Base-by-base conservation (phyloP, 1,139 yeast species). In the Wickerhamiella infanticola region DNA sequence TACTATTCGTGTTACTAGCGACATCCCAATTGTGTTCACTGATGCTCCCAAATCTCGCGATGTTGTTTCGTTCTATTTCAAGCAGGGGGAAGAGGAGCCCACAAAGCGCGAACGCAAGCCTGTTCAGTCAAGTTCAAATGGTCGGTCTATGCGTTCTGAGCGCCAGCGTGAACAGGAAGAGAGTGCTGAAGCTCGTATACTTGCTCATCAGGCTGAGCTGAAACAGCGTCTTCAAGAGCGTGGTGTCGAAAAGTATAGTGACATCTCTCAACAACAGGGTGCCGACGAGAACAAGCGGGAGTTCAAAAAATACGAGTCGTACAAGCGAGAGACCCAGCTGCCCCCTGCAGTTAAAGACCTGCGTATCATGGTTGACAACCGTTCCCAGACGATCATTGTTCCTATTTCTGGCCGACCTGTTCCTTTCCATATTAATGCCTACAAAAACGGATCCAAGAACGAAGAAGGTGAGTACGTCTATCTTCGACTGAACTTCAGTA, bases 361-460 rank as follows among this genome's bases (percentile, higher is more conserved):
- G 61, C 79, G 80, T 60, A 78, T 90, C 51, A 90, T 82, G 58
- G 88, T 90, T 47, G 98, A 90, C 62, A 72, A 77, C 61, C 85
- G 84, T 58, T 75, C 82, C 50, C 95, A 86, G 64, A 84, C 97
- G 1, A 82, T 90, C 47, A 75, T 90, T 50, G 68, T 90, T 50
- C 98, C 98, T 44, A 82, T 90, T 50, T 77, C 81, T 57, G 98
- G 98, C 50, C 75, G 98, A 59, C 96, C 98, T 2, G 98, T 93
- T 43, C 98, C 98, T 29, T 88, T 90, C 71, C 98, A 90, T 62
- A 86, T 90, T 57, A 85, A 86, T 60, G 72, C 96, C 6, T 88
- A 84, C 65, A 90, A 88, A 61, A 88, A 85, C 62, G 97, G 96
- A 43, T 82, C 94, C 25, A 90, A 86, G 59, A 85, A 81, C 54